Evolutionary conservation across 1,284 basidiomycete species (phyloP).

Genomic region (Abortiporus biennis): DNA sequence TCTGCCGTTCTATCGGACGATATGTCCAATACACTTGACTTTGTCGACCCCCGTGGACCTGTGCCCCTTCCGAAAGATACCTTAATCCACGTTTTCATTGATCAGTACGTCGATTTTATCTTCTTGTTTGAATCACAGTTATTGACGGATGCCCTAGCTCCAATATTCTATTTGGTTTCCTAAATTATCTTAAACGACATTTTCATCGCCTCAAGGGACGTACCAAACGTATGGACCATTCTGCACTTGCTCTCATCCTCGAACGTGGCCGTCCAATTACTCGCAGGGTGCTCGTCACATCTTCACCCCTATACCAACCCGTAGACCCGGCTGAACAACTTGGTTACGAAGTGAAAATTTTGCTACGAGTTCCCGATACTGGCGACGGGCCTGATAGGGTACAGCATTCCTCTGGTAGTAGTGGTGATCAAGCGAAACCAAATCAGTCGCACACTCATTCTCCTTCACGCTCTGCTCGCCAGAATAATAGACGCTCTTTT

Average conservation of each 20-base stretch:
- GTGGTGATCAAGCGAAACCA: conserved; percentile 19
- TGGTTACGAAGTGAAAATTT: conserved; percentile 76
- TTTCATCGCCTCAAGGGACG: conserved; percentile 28
- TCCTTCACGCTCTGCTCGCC: conserved; percentile 16
- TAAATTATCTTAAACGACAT: conserved; percentile 56
- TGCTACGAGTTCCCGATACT: conserved; percentile 71
- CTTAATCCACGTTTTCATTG: conserved; percentile 78
- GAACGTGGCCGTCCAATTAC: conserved; percentile 67
- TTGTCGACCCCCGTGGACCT: conserved; percentile 49
- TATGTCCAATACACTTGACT: conserved; percentile 30
- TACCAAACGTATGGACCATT: conserved; percentile 53
- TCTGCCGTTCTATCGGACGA: conserved; percentile 37
- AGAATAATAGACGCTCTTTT: conserved; percentile 6
- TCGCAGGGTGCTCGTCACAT: conserved; percentile 71
- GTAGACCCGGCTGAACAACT: conserved; percentile 69
- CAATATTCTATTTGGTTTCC: conserved; percentile 77
- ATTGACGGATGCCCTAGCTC: conserved; percentile 41
- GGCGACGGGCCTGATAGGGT: conserved; percentile 52
- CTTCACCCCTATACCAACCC: conserved; percentile 78
- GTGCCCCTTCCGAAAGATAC: conserved; percentile 44
- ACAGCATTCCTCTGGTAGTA: conserved; percentile 16
- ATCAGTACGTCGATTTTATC: conserved; percentile 51
- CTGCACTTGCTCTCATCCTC: conserved; percentile 63
- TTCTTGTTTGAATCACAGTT: conserved; percentile 2
- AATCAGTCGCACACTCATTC: too few relatives aligned